Evolutionary conservation across 495 filamentous ascomycete genomes (phyloP).

Genomic region (Annulohypoxylon bovei): DNA sequence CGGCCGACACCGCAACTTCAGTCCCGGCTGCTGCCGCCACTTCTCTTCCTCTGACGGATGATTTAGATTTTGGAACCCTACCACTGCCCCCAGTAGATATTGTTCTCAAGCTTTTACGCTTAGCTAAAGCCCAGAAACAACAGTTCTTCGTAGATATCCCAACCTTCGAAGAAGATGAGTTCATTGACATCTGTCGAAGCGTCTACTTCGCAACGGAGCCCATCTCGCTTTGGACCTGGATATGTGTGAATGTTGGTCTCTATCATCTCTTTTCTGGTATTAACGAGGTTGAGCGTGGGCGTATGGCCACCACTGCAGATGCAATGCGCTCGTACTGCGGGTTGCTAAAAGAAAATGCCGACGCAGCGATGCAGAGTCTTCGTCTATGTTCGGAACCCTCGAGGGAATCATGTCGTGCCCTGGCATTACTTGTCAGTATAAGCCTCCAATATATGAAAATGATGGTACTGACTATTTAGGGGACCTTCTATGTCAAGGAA

Average conservation of each 20-base stretch:
- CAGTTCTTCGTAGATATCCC: constrained; percentile 41
- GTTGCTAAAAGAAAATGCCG: constrained; percentile 19
- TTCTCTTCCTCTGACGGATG: neutral
- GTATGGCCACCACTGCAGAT: constrained; percentile 29
- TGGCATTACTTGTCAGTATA: constrained; percentile 40
- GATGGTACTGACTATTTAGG: constrained; percentile 18
- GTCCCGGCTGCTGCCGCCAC: neutral
- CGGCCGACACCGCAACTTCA: neutral
- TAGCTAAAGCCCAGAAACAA: constrained; percentile 30
- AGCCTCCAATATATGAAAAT: neutral
- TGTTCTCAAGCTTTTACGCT: constrained; percentile 37
- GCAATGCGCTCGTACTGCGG: constrained; percentile 20
- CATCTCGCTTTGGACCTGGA: constrained; percentile 64
- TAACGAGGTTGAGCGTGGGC: neutral
- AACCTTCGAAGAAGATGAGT: constrained; percentile 59
- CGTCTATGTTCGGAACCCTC: constrained; percentile 43
- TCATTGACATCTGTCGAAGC: constrained; percentile 63
- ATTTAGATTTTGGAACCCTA: constrained; percentile 21
- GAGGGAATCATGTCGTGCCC: constrained; percentile 38
- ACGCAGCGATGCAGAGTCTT: constrained; percentile 35
- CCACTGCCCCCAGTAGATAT: constrained; percentile 37
- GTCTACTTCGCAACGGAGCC: constrained; percentile 70
- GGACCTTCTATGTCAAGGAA: constrained; percentile 39
- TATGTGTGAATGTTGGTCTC: constrained; percentile 65
- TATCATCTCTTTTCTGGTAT: constrained; percentile 63